Base-by-base conservation (phyloP, 164 flowering plant genomes). In the Piper betle region DNA sequence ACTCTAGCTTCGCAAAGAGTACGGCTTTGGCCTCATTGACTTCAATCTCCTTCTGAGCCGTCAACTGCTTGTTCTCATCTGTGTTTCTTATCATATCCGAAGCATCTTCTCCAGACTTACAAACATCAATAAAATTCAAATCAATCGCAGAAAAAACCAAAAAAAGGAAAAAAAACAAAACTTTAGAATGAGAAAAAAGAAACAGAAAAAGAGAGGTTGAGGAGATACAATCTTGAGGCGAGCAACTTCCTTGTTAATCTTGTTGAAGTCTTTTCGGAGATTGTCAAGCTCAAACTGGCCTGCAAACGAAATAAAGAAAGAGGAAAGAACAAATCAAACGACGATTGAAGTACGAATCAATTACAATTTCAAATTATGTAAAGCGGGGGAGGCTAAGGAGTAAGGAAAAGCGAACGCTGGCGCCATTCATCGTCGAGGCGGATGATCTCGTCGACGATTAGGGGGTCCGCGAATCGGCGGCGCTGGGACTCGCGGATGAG, bases 401-500 rank as follows among this genome's bases (percentile, higher is more conserved):
- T 16, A 54, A 18, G 33, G 11, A 38, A 41, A 46, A 41, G 20
- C 17, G 37, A 73, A 89, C 98, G 82, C 55, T 79, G 80, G 13
- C 99, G 78, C 94, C 97, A 93, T 58, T 75, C 79, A 37, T 80
- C 79, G 76, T 93, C 94, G 39, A 87, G 88, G 9, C 52, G 66
- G 72, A 93, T 88, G 77, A 93, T 79, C 62, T 90, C 86, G 72
- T 93, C 95, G 63, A 93, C 88, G 39, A 86, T 9, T 4, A 75
- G 84, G 52, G 81, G 88, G 41, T 66, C 69, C 41, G 86, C 85
- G 64, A 73, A 93, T 19, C 98, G 82, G 3, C 96, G 87, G 5
- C 94, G 86, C 69, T 83, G 94, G 0, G 98, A 93, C 62, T 87
- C 97, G 8, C 96, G 83, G 58, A 93, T 79, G 62, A 74, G 60